Evolutionary conservation across 2,329 filamentous ascomycete species (phyloP), one percentile per base, ranked within the genome.

Genomic region (Phoma sp.): DNA sequence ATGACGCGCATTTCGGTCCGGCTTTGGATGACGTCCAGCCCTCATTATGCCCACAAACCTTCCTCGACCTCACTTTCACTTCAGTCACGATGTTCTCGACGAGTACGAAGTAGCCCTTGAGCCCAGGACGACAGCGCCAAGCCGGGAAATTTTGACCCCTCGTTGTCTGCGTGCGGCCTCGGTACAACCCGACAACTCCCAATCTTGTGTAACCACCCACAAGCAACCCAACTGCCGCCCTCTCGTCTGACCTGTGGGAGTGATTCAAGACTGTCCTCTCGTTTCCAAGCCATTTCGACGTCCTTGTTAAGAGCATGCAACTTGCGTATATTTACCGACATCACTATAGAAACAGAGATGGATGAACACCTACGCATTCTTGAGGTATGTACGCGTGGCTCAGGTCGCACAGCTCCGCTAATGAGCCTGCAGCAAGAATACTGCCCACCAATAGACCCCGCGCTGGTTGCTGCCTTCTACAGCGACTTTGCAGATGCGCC

Each of bases 381-480:
- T 52, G 71, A 74, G 62, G 72, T 72, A 66, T 20, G 60, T 48
- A 36, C 46, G 39, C 14, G 15, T 12, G 26, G 26, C 25, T 9
- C 11, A 18, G 15, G 48, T 62, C 25, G 53, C 45, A 51, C 57
- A 30, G 45, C 34, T 33, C 57, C 14, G 43, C 61, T 67, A 42
- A 63, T 46, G n/a, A 23, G 26, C 2, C 40, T 40, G 33, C 33
- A 93, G 87, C 82, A 86, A 57, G 85, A 88, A 60, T 93, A 91
- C 68, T 87, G 87, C 69, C 84, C 89, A 20, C 83, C 88, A 15
- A 75, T 97, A 33, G 93, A 97, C 62, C 85, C 92, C 60, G 84
- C 91, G 0, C 82, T 93, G 11, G 84, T 97, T 53, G 83, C 88
- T 47, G 88, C 91, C 4, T 90, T 97, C 42, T 80, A 86, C 5